Evolutionary conservation across 2,329 filamentous ascomycete species (phyloP).

Genomic region (Periconia sp.): DNA sequence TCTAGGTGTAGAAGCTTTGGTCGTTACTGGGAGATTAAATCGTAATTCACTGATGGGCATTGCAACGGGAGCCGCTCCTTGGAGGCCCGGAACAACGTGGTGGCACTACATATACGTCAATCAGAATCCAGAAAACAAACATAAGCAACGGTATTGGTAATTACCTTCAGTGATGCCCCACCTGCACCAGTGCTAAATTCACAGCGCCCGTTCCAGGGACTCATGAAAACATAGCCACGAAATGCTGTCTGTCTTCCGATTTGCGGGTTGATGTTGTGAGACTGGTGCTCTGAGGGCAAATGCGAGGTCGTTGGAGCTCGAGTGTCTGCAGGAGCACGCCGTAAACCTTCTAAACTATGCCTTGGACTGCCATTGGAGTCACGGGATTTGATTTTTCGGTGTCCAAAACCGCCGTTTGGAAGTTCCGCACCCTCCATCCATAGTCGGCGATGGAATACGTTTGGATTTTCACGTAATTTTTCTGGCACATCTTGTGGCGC

Average conservation of each 20-base stretch:
- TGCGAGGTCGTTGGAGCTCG: conserved; percentile 18
- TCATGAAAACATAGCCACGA: conserved; percentile 71
- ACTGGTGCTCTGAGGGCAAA: conserved; percentile 26
- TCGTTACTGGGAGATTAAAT: conserved; percentile 76
- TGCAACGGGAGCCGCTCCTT: conserved; percentile 36
- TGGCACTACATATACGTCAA: conserved; percentile 54
- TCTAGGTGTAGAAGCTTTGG: conserved; percentile 32
- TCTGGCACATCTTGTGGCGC: conserved; percentile 10
- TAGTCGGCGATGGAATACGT: conserved; percentile 48
- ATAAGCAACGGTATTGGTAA: neutral
- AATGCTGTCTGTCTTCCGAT: conserved; percentile 56
- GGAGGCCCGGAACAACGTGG: conserved; percentile 62
- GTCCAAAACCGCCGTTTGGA: conserved; percentile 43
- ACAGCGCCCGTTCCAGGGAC: conserved; percentile 85
- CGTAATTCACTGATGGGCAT: conserved; percentile 77
- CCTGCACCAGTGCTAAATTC: conserved; percentile 79
- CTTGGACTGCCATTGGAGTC: conserved; percentile 28
- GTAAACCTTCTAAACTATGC: conserved; percentile 17
- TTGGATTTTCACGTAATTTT: neutral
- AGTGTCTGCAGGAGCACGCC: conserved; percentile 14
- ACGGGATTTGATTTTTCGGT: conserved; percentile 37
- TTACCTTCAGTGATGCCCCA: conserved; percentile 67
- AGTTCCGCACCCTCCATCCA: conserved; percentile 51
- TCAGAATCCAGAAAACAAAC: neutral
- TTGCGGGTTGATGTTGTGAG: conserved; percentile 38